Base-by-base conservation (phyloP, 441 rosid genomes). In the Pelargonium myrrhifolium region DNA sequence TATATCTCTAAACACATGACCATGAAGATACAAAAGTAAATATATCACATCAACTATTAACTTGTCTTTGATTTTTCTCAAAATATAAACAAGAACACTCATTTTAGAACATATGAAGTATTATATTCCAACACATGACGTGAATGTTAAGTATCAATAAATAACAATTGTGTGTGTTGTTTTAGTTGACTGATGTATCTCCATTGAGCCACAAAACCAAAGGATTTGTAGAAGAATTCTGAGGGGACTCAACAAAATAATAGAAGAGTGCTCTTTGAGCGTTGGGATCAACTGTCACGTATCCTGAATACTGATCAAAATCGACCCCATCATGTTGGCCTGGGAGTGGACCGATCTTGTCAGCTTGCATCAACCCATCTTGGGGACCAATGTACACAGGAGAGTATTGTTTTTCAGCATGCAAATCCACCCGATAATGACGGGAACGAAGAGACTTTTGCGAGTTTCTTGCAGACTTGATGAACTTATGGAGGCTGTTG, bases 141-240 rank as follows among this genome's bases (percentile, higher is more conserved):
- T n/a, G 26, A 24, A 24, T 24, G 26, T 24, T 24, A 24, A 24
- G 26, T 28, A 28, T 28, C 31, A 28, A 28, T 0, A 3, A 2
- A 28, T 28, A 2, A 28, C 31, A 28, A 28, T 28, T 28, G 31
- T 28, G 31, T 28, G 31, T 28, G 31, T 4, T 28, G n/a, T n/a
- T n/a, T n/a, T n/a, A n/a, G n/a, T n/a, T n/a, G n/a, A n/a, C n/a
- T n/a, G n/a, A n/a, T n/a, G n/a, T n/a, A n/a, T n/a, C 84, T 69
- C 81, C 81, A 69, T 75, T 78, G 69, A 80, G 68, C 84, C 84
- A 80, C 65, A 80, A 66, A 47, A 80, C 68, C 59, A 80, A 71
- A 39, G 84, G 84, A 53, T 71, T 75, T 14, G 73, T 31, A 35
- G 76, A 59, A 69, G 77, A 64, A 51, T 68, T 71, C 2, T 51